These are phyloP conservation scores for Anthostomella pinea DNA, from an alignment of 2,329 filamentous ascomycete genomes.

Conservation along the genomic window DNA sequence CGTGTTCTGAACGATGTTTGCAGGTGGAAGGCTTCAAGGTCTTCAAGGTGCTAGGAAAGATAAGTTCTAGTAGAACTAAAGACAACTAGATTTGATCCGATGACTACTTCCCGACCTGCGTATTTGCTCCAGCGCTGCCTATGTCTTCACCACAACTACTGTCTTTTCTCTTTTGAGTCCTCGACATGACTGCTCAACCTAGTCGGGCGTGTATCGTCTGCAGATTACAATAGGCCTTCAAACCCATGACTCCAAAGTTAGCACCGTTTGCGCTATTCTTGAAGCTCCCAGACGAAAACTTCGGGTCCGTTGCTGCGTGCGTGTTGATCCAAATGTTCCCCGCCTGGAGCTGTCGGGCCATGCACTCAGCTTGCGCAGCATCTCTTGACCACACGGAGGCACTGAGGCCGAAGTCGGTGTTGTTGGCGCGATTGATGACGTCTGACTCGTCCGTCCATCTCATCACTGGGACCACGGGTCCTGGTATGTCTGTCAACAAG, in stretches of 20 bases:
- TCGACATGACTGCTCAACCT: too few relatives aligned
- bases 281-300: slow-evolving; percentile 46
- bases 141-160: too few relatives aligned
- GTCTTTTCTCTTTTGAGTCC: too few relatives aligned
- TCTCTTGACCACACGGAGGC: slow-evolving; percentile 52
- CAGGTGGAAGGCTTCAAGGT: too few relatives aligned
- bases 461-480: slow-evolving; percentile 42
- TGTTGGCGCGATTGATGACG: slow-evolving; percentile 44
- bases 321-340: slow-evolving; percentile 53
- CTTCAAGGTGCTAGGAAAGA: too few relatives aligned
- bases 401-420: slow-evolving; percentile 48
- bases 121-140: too few relatives aligned
- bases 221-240: slow-evolving; percentile 34
- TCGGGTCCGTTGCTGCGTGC: slow-evolving; percentile 37
- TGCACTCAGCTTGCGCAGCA: slow-evolving; percentile 42
- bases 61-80: too few relatives aligned
- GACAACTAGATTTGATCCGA: too few relatives aligned
- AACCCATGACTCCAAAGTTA: slow-evolving; percentile 42
- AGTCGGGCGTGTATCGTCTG: too few relatives aligned
- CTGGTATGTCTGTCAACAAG: too few relatives aligned
- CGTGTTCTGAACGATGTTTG: too few relatives aligned
- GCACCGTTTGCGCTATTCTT: slow-evolving; percentile 50
- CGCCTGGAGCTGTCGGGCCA: slow-evolving; percentile 47
- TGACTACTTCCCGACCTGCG: too few relatives aligned
- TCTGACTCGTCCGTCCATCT: slow-evolving; percentile 43